Conservation (phyloP, 768 basidiomycete species). For the Termitomyces sp. region DNA sequence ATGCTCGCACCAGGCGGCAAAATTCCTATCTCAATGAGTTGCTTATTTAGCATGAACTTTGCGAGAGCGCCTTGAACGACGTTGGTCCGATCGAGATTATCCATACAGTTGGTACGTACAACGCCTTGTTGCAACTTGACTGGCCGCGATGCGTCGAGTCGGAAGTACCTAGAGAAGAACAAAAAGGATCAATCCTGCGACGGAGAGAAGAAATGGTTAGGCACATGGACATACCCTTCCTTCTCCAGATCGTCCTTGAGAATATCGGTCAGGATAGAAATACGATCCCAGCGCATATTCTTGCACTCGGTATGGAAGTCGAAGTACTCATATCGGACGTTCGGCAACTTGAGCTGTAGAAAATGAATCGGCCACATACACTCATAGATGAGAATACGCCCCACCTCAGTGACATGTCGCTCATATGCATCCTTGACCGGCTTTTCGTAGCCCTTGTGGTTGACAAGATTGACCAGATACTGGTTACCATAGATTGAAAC, state of each 20-base stretch:
- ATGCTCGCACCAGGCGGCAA: constrained; percentile 67
- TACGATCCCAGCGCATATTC: constrained; percentile 92
- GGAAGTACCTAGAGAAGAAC: constrained; percentile 64
- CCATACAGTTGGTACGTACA: constrained; percentile 97
- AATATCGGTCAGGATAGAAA: constrained; percentile 75
- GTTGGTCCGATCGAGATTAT: constrained; percentile 93
- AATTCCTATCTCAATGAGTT: constrained; percentile 72
- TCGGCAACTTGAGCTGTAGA: constrained; percentile 55
- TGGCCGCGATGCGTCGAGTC: constrained; percentile 50
- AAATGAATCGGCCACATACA: constrained; percentile 6
- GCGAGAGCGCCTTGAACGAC: constrained; percentile 92
- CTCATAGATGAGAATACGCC: constrained; percentile 9
- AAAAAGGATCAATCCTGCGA: background rate
- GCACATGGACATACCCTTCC: constrained; percentile 52
- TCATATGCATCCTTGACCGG: constrained; percentile 97
- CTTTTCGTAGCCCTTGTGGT: constrained; percentile 89
- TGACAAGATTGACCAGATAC: constrained; percentile 85
- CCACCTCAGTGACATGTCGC: constrained; percentile 61
- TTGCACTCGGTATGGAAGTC: constrained; percentile 97
- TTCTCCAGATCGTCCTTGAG: constrained; percentile 64
- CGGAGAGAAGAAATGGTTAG: background rate
- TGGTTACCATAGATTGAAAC: constrained; percentile 73
- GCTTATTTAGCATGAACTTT: constrained; percentile 76
- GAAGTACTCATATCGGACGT: constrained; percentile 89
- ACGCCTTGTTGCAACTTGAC: constrained; percentile 66